Evolutionary conservation across 345 rosid genomes (phyloP).

Genomic region (Eucalyptus regnans): DNA sequence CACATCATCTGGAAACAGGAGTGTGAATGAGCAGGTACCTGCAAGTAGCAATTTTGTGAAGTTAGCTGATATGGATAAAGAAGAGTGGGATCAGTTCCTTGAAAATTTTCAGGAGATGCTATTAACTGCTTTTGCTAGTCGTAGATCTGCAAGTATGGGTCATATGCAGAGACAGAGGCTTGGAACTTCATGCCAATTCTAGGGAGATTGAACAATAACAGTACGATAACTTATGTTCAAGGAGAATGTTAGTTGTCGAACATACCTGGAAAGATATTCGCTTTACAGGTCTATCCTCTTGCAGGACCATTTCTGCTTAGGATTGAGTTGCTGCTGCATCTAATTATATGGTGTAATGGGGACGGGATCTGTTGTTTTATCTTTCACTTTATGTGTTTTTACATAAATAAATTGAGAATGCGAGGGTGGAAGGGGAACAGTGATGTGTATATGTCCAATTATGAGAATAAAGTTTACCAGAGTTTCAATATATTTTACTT

Average conservation of each 20-base stretch:
- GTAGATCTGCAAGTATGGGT: constrained; percentile 8
- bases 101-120: constrained; percentile 37
- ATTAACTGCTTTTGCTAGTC: constrained; percentile 16
- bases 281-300: not conserved
- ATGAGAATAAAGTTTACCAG: not conserved
- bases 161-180: constrained; percentile 52
- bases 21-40: constrained; percentile 18
- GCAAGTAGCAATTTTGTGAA: constrained; percentile 17
- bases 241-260: not conserved
- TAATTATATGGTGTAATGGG: not conserved
- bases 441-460: not conserved
- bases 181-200: constrained; percentile 59
- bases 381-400: not conserved
- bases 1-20: constrained; percentile 27
- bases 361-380: not conserved
- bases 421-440: not conserved
- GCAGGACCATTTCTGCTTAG: not conserved
- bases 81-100: constrained; percentile 37
- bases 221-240: not conserved
- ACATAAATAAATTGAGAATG: not conserved
- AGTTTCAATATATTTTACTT: not conserved
- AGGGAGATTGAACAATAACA: not conserved
- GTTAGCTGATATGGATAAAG: constrained; percentile 22
- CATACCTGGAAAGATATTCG: not conserved
- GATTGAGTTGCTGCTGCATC: not conserved